Percentiles rank a stretch among this genome's conserved stretches.
Conservation (phyloP, 192 early-diverging fungal genomes). For the Geranomyces michiganensis region DNA sequence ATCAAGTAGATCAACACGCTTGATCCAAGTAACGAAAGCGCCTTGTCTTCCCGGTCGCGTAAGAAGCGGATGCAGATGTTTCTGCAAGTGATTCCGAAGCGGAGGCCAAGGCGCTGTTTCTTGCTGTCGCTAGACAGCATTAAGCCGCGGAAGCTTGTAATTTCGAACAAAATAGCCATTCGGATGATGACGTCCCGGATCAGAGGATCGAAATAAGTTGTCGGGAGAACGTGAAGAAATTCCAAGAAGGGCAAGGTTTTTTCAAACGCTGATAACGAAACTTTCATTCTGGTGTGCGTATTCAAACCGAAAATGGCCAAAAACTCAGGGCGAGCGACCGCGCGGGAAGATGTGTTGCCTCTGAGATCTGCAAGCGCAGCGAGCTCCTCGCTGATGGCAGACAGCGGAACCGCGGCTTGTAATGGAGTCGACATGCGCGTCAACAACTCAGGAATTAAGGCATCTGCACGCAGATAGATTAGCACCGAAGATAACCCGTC, state of each 20-base stretch:
- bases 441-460: conserved; percentile 10
- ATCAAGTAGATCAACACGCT: neutral
- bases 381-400: too few species aligned
- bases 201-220: conserved; percentile 11
- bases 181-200: conserved; percentile 16
- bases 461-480: neutral
- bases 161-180: conserved; percentile 1
- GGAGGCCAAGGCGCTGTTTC: neutral
- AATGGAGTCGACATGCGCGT: neutral
- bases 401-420: neutral
- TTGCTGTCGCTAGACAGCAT: neutral
- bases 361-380: too few species aligned
- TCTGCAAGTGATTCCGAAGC: conserved; percentile 8
- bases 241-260: conserved; percentile 5
- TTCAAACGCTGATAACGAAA: conserved; percentile 2
- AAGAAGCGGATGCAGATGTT: conserved; percentile 1
- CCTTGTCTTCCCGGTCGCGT: conserved; percentile 11
- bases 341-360: too few species aligned
- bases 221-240: conserved; percentile 12
- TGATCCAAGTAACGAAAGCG: neutral
- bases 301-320: neutral
- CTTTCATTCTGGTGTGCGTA: conserved; percentile 6
- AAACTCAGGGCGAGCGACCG: too few species aligned
- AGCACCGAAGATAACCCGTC: too few species aligned
- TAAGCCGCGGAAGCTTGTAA: neutral